Evolutionary conservation across 2,329 filamentous ascomycete genomes (phyloP).

Genomic region (Ascocoryne sarcoides): DNA sequence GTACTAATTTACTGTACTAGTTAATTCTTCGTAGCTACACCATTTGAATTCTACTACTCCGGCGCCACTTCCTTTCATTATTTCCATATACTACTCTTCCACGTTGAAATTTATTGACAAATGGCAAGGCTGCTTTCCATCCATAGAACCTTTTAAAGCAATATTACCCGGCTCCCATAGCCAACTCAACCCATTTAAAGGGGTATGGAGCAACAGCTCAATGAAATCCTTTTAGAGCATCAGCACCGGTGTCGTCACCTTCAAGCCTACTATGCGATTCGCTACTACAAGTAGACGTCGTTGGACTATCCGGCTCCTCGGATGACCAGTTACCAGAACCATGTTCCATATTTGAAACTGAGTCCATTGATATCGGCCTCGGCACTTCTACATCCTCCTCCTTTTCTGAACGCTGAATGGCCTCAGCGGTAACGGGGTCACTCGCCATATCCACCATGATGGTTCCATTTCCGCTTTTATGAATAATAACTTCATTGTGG

Average conservation of each 20-base stretch:
- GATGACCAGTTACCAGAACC: not conserved
- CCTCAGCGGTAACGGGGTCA: not conserved
- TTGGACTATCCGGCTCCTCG: not conserved
- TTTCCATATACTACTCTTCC: no score
- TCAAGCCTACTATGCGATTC: not conserved
- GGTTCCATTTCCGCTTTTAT: slow-evolving; percentile 46
- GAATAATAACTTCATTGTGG: slow-evolving; percentile 44
- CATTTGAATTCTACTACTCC: no score
- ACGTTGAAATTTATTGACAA: no score
- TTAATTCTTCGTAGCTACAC: no score
- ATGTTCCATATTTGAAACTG: not conserved
- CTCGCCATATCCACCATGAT: slow-evolving; percentile 25
- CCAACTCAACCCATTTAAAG: not conserved
- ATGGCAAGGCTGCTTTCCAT: no score
- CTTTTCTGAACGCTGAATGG: not conserved
- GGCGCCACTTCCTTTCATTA: no score
- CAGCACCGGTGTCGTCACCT: not conserved
- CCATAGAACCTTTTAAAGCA: no score
- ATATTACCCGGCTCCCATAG: not conserved
- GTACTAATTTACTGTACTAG: no score
- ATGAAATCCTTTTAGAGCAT: not conserved
- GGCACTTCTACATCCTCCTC: no score
- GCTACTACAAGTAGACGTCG: not conserved
- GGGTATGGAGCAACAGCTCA: not conserved
- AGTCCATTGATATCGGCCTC: not conserved